Conservation (phyloP, 1,284 basidiomycete genomes). For the Entoloma clypeatum region DNA sequence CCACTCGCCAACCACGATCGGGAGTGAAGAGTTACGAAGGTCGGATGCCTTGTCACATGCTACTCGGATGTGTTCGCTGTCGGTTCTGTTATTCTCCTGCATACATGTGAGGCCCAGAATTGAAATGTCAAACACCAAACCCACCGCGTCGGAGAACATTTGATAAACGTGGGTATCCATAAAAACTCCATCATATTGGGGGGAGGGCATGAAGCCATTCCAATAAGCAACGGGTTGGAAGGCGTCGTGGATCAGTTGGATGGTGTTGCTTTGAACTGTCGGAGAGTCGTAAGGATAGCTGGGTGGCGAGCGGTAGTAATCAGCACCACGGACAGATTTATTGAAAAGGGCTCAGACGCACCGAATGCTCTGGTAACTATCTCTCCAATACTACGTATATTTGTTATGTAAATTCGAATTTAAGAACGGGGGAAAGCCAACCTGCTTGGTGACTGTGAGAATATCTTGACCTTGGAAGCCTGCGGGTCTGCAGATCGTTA, state of each 20-base stretch:
- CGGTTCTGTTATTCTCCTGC: conserved; percentile 52
- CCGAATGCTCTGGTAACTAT: conserved; percentile 75
- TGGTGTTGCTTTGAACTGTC: conserved; percentile 54
- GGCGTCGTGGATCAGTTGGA: conserved; percentile 83
- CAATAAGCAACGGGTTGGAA: conserved; percentile 77
- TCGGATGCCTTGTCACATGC: conserved; percentile 52
- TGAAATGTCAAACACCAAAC: no score
- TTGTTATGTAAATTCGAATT: conserved; percentile 1
- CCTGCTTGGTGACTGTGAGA: conserved; percentile 54
- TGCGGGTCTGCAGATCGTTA: conserved; percentile 59
- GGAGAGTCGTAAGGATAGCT: conserved; percentile 53
- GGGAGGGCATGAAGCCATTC: conserved; percentile 62
- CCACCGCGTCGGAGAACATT: conserved; percentile 64
- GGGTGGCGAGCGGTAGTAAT: no score
- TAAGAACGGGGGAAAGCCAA: conserved; percentile 20
- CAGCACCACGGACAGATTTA: no score
- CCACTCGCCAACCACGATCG: conserved; percentile 85
- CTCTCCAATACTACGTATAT: conserved; percentile 55
- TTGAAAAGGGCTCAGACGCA: no score
- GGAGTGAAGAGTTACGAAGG: conserved; percentile 58
- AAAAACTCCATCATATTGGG: conserved; percentile 60
- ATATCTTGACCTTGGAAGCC: conserved; percentile 60
- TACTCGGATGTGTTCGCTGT: conserved; percentile 59
- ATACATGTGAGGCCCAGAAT: no score
- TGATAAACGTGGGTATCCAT: conserved; percentile 86